Evolutionary conservation across 208 protist genomes (phyloP), one percentile per base, ranked within the genome.

Genomic region (Leishmania tarentolae): DNA sequence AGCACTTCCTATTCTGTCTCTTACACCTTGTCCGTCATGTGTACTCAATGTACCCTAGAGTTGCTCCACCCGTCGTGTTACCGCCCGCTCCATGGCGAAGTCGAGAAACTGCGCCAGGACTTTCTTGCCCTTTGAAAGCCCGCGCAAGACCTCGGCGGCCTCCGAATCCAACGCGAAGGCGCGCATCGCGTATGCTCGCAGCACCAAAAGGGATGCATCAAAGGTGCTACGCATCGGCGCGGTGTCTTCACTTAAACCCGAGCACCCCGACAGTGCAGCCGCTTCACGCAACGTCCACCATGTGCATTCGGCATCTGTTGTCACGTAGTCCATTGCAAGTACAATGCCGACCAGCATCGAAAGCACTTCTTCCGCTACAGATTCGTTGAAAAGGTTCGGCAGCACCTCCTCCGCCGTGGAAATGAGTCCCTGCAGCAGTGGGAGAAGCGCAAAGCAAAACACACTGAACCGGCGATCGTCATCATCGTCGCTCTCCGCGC

Each of bases 341-440:
- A 90, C 79, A 76, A 94, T 94, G 24, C 92, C 91, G 19, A 66
- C 68, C 76, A 97, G 78, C 87, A 97, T 86, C 15, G 92, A 96
- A 35, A 87, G 59, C 28, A 94, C 89, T 74, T 95, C 90, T 40
- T 93, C 81, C 37, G 83, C 88, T 1, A 97, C 86, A 3, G 82
- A 81, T 3, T 66, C 70, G 61, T 95, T 89, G 81, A 85, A 70
- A 11, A 92, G 78, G 68, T 92, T 90, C 9, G 92, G 89, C 65
- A 96, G 79, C 46, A 95, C 88, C 46, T 94, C 92, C 42, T 96
- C 86, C 1, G 92, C 90, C 8, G 94, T 93, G 15, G 91, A 91
- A 13, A 97, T 71, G 31, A 96, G 75, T 4, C 92, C 92, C 65
- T 96, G 91, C 44, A 97, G 80, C n/a, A 97, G 83, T 50, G 94